Base-by-base conservation (phyloP, 768 basidiomycete genomes). In the Amanita jacksonii region DNA sequence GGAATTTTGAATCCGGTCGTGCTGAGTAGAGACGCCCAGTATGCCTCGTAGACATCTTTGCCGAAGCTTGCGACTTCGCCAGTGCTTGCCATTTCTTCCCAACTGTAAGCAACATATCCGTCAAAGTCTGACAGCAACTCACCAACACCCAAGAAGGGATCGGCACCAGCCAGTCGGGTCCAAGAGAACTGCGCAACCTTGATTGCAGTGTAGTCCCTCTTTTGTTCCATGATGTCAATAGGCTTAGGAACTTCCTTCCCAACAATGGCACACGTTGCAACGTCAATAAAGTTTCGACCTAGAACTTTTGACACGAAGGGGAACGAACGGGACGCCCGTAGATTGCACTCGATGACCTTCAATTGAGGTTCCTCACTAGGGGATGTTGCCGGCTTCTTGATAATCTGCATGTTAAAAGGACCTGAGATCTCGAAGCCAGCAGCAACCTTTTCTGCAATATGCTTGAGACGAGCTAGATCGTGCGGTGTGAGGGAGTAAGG, bases 331-430 rank as follows among this genome's bases (percentile, higher is more conserved):
- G 94, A 98, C 12, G 96, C 96, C 46, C 96, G 88, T 25, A 98
- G 70, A 64, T 99, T 99, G 65, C 96, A 99, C 64, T 99, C 96
- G 52, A 99, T 99, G 51, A 98, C 96, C 70, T 94, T 98, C 52
- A 98, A 78, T 45, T 79, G 74, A 19, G 78, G 70, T 47, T 79
- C 72, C 41, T 73, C 65, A 3, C 62, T 66, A 12, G 61, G 58
- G 12, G 31, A 33, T 18, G 70, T 70, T 2, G 76, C 63, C 8
- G 70, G 72, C 60, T 90, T 89, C 59, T 86, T 79, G 67, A 99
- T 98, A 62, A 99, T 78, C 63, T 99, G 96, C 93, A 99, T 99
- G 63, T 99, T 99, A 81, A 81, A 99, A 5, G 96, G 96, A 27
- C 96, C 96, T 20, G 91, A 96, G 42, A 99, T 98, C 56, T 96